A percentile compares a stretch with the other conserved stretches of the same genome.
phyloP scores from a whole-genome alignment of 2,329 filamentous ascomycete species.

The Fusarium verrucosum region DNA sequence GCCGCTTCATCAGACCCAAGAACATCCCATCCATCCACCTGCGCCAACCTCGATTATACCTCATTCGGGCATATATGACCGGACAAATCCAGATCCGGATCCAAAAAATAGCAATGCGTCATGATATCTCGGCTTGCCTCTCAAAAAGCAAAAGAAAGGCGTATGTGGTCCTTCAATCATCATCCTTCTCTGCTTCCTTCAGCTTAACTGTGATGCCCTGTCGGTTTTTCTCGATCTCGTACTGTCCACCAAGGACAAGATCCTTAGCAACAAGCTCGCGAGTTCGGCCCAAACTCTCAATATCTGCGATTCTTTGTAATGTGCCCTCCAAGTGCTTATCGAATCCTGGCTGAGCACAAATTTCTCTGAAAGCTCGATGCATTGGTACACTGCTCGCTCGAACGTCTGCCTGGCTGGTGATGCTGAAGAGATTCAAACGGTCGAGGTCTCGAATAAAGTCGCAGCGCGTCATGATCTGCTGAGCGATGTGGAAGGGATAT shows the following conservation, averaged over 20 bases:
- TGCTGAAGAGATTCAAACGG: conserved; percentile 93
- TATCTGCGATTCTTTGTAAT: conserved; percentile 85
- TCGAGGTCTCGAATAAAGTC: conserved; percentile 96
- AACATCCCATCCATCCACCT: conserved; percentile 5
- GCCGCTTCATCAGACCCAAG: conserved; percentile 24
- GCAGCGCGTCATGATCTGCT: conserved; percentile 92
- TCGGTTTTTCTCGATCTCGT: conserved; percentile 65
- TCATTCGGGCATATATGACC: conserved; percentile 1
- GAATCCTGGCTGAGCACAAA: conserved; percentile 81
- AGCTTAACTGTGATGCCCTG: conserved; percentile 56
- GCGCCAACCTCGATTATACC: conserved; percentile 8
- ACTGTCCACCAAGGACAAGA: conserved; percentile 84
- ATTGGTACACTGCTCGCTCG: conserved; percentile 95
- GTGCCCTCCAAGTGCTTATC: conserved; percentile 84
- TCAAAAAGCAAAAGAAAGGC: not conserved
- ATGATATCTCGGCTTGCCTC: conserved; percentile 1
- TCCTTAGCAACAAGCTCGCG: conserved; percentile 96
- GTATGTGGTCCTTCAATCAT: conserved; percentile 23
- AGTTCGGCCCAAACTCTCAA: conserved; percentile 93
- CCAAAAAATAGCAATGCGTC: not conserved
- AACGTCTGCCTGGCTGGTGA: conserved; percentile 86
- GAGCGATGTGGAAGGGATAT: conserved; percentile 81
- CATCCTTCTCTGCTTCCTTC: conserved; percentile 54
- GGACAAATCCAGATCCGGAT: not conserved
- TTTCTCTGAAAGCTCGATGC: conserved; percentile 89